phyloP scores from a whole-genome alignment of 768 basidiomycete genomes.

The Rubroboletus satanas region DNA sequence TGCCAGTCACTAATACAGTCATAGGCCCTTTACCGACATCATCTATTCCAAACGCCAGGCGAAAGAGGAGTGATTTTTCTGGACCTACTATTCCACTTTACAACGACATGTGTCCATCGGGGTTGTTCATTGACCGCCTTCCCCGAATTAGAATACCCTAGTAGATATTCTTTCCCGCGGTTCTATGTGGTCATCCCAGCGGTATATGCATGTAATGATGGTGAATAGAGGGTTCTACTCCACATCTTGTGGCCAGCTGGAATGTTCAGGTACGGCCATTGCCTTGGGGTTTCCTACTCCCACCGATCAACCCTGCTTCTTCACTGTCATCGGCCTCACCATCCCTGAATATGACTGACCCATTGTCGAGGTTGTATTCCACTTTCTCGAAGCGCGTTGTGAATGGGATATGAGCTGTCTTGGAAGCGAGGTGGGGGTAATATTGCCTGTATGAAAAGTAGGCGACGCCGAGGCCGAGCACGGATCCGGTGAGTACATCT shows the following conservation, averaged over 20 bases:
- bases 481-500: slow-evolving; percentile 76
- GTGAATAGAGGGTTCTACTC: neutral
- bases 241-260: neutral
- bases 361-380: neutral
- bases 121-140: neutral
- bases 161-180: neutral
- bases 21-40: slow-evolving; percentile 76
- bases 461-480: slow-evolving; percentile 68
- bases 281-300: slow-evolving; percentile 10
- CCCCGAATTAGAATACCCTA: neutral
- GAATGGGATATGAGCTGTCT: slow-evolving; percentile 61
- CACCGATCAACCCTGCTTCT: slow-evolving; percentile 18
- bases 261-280: neutral
- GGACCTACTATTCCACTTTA: neutral
- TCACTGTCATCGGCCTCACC: slow-evolving; percentile 13
- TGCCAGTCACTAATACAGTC: neutral
- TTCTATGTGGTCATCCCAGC: neutral
- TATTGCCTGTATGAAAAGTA: slow-evolving; percentile 81
- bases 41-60: slow-evolving; percentile 59
- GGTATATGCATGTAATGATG: neutral
- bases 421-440: slow-evolving; percentile 62
- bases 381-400: slow-evolving; percentile 54
- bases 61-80: slow-evolving; percentile 17
- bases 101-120: neutral
- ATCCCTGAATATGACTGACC: slow-evolving; percentile 1